Base-by-base conservation (phyloP, 2,329 filamentous ascomycete genomes). In the Penicillium sumatraense region DNA sequence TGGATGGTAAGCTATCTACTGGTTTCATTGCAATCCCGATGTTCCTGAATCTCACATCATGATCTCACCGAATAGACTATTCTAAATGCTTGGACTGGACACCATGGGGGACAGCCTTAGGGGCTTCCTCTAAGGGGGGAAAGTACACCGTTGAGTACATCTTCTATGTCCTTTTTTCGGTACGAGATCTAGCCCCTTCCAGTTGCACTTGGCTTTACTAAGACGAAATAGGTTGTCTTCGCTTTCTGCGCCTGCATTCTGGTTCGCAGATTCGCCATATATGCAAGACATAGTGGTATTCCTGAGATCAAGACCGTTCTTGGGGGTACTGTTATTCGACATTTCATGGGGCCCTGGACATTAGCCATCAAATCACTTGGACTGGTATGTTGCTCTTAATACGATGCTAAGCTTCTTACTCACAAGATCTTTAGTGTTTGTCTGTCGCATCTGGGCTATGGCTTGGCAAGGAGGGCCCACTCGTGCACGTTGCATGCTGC, bases 221-320 rank as follows among this genome's bases (percentile, higher is more conserved):
- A 80, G 56, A 29, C 18, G 3, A 14, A 46, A 21, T 35, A 93
- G 89, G 81, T 93, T 9, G 66, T 89, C 7, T 93, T 96, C 69
- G 93, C 93, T 23, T 81, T 86, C 33, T 85, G 83, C 54, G 91
- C 95, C 9, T 90, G 89, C 50, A 71, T 93, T 50, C 78, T 98
- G 51, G 93, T 98, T 13, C 86, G 89, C 65, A 86, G 89, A 65
- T 98, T 93, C 74, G 91, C 91, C 21, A 81, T 89, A 5, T 91
- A 96, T 75, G 93, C 93, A 45, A 93, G 90, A 71, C 93, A 98
- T 69, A 96, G 91, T 71, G 93, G 93, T 75, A 97, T 99, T 64
- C 92, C 93, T 5, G 93, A 99, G 79, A 96, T 99, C 76, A 99
- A 99, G 80, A 97, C 93, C 2, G 86, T 99, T 8, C 79, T 99